A percentile compares a stretch with the other conserved stretches of the same genome.
These are phyloP conservation scores for Chamaecyparis obtusa DNA, from an alignment of 75 land plant species.

Conservation along the genomic window DNA sequence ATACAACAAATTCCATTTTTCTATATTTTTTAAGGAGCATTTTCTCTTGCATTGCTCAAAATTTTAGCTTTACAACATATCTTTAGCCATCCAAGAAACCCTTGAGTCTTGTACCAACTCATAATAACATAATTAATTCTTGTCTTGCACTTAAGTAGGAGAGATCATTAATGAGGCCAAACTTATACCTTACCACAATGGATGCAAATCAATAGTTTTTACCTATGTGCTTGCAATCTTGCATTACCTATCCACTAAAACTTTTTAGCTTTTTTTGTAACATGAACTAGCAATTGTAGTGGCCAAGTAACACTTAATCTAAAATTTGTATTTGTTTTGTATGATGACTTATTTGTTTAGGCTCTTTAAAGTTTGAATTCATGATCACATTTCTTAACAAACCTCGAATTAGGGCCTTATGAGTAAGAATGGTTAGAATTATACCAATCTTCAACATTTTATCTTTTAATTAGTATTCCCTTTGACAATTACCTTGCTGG, in stretches of 20 bases:
- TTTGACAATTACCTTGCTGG: constrained; percentile 30
- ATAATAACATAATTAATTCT: not conserved
- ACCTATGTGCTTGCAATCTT: not conserved
- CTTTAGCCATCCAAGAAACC: not conserved
- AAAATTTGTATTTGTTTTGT: not conserved
- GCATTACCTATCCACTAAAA: not conserved
- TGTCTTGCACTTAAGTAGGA: too few species aligned
- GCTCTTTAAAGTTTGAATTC: too few species aligned
- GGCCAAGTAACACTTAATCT: not conserved
- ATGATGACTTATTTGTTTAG: too few species aligned
- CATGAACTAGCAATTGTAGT: not conserved
- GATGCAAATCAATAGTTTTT: not conserved
- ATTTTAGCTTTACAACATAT: not conserved
- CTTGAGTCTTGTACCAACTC: not conserved
- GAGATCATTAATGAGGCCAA: too few species aligned
- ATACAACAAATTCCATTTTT: not conserved
- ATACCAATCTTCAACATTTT: constrained; percentile 48
- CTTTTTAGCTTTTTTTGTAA: not conserved
- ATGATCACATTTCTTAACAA: too few species aligned
- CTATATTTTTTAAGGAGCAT: not conserved
- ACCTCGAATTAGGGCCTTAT: constrained; percentile 38
- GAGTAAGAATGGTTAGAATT: constrained; percentile 41
- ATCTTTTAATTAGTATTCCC: constrained; percentile 46
- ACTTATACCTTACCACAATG: too few species aligned
- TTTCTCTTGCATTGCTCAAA: not conserved